Evolutionary conservation across 306 rosid genomes (phyloP).

Genomic region (Elaeagnus macrophylla): DNA sequence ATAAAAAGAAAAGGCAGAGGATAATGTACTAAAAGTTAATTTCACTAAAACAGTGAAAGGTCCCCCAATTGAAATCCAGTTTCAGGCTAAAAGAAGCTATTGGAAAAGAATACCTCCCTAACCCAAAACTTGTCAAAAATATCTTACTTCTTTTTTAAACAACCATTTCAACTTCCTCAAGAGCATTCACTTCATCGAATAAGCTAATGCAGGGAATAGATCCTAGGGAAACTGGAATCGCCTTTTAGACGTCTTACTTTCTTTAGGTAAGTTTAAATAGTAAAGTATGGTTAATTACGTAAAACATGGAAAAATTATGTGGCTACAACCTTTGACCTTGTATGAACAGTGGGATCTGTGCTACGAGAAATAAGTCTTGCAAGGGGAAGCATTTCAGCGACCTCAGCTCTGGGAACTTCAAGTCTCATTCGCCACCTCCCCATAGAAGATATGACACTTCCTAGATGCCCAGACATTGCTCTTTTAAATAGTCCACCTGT

Average conservation of each 20-base stretch:
- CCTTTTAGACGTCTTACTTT: not conserved
- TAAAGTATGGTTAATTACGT: not conserved
- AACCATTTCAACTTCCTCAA: no score
- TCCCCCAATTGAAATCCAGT: no score
- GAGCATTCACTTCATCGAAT: no score
- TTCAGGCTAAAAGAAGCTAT: no score
- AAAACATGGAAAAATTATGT: constrained; percentile 15
- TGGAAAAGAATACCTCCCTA: no score
- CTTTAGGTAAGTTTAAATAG: constrained; percentile 8
- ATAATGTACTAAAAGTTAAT: no score
- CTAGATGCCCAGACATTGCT: constrained; percentile 61
- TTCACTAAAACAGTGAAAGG: no score
- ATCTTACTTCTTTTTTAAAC: no score
- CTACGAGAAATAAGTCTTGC: constrained; percentile 82
- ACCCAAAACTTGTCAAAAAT: no score
- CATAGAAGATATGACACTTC: constrained; percentile 84
- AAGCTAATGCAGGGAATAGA: no score
- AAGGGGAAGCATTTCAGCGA: constrained; percentile 95
- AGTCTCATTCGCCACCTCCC: constrained; percentile 98
- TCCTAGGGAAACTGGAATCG: no score
- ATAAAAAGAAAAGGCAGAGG: no score
- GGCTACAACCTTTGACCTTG: constrained; percentile 81
- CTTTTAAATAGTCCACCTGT: constrained; percentile 41
- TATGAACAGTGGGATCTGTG: constrained; percentile 71
- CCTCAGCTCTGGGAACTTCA: constrained; percentile 79